Evolutionary conservation across 768 basidiomycete genomes (phyloP).

Genomic region (Rhizopogon roseolus): DNA sequence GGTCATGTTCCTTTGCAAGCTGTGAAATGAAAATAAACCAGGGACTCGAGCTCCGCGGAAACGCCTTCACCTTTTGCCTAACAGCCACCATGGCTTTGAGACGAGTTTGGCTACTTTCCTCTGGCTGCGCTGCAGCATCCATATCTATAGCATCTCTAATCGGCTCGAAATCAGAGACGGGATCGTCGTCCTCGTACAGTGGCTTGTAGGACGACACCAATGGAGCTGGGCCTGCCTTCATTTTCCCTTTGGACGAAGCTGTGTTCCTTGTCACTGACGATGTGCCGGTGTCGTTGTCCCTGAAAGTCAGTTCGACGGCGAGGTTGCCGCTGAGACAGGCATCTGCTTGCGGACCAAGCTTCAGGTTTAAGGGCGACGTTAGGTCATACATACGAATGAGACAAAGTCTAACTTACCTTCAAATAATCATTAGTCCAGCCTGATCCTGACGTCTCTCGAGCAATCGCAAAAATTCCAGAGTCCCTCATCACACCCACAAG

Average conservation of each 20-base stretch:
- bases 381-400: background rate
- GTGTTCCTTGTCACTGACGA: slow-evolving; percentile 9
- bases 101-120: background rate
- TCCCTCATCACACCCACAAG: slow-evolving; percentile 54
- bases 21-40: background rate
- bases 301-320: slow-evolving; percentile 20
- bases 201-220: background rate
- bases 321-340: slow-evolving; percentile 17
- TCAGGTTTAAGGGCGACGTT: slow-evolving; percentile 1
- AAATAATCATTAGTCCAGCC: slow-evolving; percentile 52
- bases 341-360: slow-evolving; percentile 15
- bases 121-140: background rate
- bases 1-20: background rate
- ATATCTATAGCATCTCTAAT: slow-evolving; percentile 8
- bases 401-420: slow-evolving; percentile 30
- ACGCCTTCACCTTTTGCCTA: background rate
- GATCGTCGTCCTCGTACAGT: slow-evolving; percentile 20
- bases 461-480: slow-evolving; percentile 43
- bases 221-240: slow-evolving; percentile 2
- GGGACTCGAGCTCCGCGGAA: background rate
- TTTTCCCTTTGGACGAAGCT: slow-evolving; percentile 14
- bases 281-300: slow-evolving; percentile 13
- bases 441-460: slow-evolving; percentile 41
- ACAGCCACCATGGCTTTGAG: background rate
- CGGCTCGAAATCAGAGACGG: slow-evolving; percentile 14